These are phyloP conservation scores for Fusarium pseudonygamai DNA, from an alignment of 2,329 filamentous ascomycete species.

Conservation along the genomic window DNA sequence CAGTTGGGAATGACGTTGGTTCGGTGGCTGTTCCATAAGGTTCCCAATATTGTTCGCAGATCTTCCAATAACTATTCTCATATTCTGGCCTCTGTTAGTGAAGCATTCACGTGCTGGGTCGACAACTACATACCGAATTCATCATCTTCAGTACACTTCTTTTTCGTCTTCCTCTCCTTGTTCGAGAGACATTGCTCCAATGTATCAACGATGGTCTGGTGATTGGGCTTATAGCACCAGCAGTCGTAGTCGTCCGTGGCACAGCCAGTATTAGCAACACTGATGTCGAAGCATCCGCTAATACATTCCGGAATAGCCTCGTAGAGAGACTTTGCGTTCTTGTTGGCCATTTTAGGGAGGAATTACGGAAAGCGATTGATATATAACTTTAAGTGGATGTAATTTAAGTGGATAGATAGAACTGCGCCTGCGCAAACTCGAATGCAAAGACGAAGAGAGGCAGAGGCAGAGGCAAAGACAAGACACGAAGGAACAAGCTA, in stretches of 20 bases:
- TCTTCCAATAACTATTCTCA: slow-evolving; percentile 43
- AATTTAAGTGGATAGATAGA: not conserved
- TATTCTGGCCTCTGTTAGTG: slow-evolving; percentile 28
- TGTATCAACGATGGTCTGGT: slow-evolving; percentile 39
- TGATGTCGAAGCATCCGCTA: slow-evolving; percentile 36
- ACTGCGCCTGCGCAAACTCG: not conserved
- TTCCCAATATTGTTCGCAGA: slow-evolving; percentile 42
- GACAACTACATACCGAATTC: slow-evolving; percentile 30
- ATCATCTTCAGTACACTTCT: slow-evolving; percentile 34
- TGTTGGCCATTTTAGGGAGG: slow-evolving; percentile 30
- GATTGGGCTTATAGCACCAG: slow-evolving; percentile 39
- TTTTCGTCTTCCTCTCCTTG: slow-evolving; percentile 18
- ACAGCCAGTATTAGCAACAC: slow-evolving; percentile 38
- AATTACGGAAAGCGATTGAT: not conserved
- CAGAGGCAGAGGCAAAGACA: not conserved
- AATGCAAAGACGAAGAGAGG: not conserved
- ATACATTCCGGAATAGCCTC: slow-evolving; percentile 34
- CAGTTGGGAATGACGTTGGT: slow-evolving; percentile 24
- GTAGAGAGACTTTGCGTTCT: slow-evolving; percentile 30
- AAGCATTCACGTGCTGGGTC: not conserved
- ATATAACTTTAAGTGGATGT: not conserved
- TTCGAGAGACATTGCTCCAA: slow-evolving; percentile 35
- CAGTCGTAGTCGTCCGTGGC: slow-evolving; percentile 36
- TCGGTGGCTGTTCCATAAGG: slow-evolving; percentile 36
- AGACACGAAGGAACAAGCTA: not conserved